Percentiles rank a stretch among this genome's conserved stretches.
These are phyloP conservation scores for Balansia obtecta DNA, from an alignment of 2,329 filamentous ascomycete genomes.

Conservation along the genomic window DNA sequence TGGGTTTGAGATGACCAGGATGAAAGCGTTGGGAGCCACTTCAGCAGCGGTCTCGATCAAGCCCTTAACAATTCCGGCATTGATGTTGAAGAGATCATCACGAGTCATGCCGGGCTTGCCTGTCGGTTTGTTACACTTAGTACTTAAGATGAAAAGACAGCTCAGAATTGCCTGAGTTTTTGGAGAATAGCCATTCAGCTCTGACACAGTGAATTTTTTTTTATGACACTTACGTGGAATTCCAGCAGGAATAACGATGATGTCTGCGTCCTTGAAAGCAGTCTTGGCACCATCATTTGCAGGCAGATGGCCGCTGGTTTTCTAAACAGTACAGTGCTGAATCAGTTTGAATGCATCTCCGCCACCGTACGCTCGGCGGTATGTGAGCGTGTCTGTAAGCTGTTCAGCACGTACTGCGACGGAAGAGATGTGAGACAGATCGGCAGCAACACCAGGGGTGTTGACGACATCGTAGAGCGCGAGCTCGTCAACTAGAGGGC, in stretches of 20 bases:
- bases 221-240: slow-evolving; percentile 65
- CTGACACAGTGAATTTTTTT: no score
- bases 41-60: slow-evolving; percentile 82
- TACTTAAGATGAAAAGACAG: not conserved
- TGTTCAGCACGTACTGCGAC: slow-evolving; percentile 46
- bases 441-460: slow-evolving; percentile 88
- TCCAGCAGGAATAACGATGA: slow-evolving; percentile 94
- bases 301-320: slow-evolving; percentile 79
- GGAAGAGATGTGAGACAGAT: slow-evolving; percentile 95
- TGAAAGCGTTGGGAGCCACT: slow-evolving; percentile 81
- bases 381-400: slow-evolving; percentile 4
- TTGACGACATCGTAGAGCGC: slow-evolving; percentile 99
- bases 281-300: slow-evolving; percentile 73
- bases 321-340: slow-evolving; percentile 35
- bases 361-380: not conserved
- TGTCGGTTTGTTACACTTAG: slow-evolving; percentile 23
- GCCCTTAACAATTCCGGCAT: slow-evolving; percentile 93
- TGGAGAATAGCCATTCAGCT: no score
- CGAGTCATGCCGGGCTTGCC: slow-evolving; percentile 99
- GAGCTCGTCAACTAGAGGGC: slow-evolving; percentile 79
- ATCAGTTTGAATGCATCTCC: slow-evolving; percentile 3
- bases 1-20: slow-evolving; percentile 97
- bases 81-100: slow-evolving; percentile 99
- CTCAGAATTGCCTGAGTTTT: not conserved
- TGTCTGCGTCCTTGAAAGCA: slow-evolving; percentile 84